These are phyloP conservation scores for Cutaneotrichosporon sp. DNA, from an alignment of 1,284 basidiomycete species.

Conservation along the genomic window DNA sequence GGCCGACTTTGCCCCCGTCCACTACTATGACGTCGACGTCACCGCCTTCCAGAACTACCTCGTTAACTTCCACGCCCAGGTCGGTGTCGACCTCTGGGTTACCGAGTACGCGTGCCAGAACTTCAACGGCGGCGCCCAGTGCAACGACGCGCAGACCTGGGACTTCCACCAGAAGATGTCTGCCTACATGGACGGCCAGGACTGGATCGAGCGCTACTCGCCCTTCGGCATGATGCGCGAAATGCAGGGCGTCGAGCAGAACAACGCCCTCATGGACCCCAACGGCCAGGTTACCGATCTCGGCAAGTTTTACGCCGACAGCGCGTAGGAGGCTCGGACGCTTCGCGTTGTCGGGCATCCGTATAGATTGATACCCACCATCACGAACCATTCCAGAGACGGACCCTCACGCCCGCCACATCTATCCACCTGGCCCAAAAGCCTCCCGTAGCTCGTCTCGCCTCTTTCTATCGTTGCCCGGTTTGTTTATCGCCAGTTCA, in stretches of 20 bases:
- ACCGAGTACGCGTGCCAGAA: constrained; percentile 59
- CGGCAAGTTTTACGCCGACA: constrained; percentile 36
- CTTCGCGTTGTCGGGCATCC: neutral
- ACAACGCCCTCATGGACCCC: constrained; percentile 59
- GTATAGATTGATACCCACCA: neutral
- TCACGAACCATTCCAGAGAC: neutral
- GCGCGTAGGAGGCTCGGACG: constrained; percentile 8
- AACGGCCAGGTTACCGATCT: constrained; percentile 46
- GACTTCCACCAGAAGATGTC: constrained; percentile 63
- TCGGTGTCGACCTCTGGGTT: constrained; percentile 43
- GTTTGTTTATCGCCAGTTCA: too few relatives aligned
- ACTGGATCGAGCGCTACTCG: constrained; percentile 63
- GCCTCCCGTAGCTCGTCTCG: too few relatives aligned
- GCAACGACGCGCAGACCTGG: constrained; percentile 58
- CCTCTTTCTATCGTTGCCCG: too few relatives aligned
- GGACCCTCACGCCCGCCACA: too few relatives aligned
- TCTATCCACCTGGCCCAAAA: too few relatives aligned
- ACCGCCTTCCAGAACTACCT: constrained; percentile 50
- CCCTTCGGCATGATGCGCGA: constrained; percentile 72
- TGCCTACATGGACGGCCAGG: constrained; percentile 61
- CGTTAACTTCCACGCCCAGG: constrained; percentile 43
- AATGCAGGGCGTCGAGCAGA: constrained; percentile 67
- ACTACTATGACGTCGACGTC: constrained; percentile 49
- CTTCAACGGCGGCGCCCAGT: constrained; percentile 65
- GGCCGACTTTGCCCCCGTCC: constrained; percentile 46